Evolutionary conservation across 192 early-diverging fungal genomes (phyloP), one percentile per base, ranked within the genome.

Genomic region (Lobosporangium transversale): DNA sequence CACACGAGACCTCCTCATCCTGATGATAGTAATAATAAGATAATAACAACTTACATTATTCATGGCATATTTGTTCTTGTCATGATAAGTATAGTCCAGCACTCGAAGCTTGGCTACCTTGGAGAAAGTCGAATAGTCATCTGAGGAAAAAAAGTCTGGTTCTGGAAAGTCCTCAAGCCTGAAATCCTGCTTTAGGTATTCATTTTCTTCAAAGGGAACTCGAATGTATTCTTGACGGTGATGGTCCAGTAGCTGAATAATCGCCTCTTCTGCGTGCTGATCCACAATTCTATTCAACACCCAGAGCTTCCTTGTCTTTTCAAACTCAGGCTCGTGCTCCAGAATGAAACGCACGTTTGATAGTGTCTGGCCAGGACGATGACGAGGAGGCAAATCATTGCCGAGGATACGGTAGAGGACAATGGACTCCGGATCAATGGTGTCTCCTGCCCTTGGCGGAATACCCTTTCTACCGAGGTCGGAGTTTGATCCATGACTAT

Each of bases 51-150:
- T 82, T 83, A 88, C 87, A 70, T 89, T 89, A 68, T 89, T 89
- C 88, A 89, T 89, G 47, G 81, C 88, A 68, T 89, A 89, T 32
- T 83, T 29, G 56, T 89, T 89, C 76, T 89, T 89, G 30, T 86
- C 82, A 62, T 89, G 87, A 51, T 89, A 89, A 11, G 87, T 85
- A 62, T 83, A 88, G 52, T 89, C 88, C 32, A 89, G 51, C 1
- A 83, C 83, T 47, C 88, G 62, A 21, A 89, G 64, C 64, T 87
- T 86, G 23, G 83, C 81, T 3, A 86, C 88, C 35, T 89, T 86
- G 21, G 83, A 80, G 40, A 83, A 87, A 6, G 80, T 74, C 53
- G 79, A 73, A 51, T 85, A 89, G 43, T 89, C 86, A 47, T 87
- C 84, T 3, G 87, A 85, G 35, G 86, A 87, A 23, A 89, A 80